phyloP scores from a whole-genome alignment of 371 early-diverging fungal genomes.

The Astathelohania contejeani region DNA sequence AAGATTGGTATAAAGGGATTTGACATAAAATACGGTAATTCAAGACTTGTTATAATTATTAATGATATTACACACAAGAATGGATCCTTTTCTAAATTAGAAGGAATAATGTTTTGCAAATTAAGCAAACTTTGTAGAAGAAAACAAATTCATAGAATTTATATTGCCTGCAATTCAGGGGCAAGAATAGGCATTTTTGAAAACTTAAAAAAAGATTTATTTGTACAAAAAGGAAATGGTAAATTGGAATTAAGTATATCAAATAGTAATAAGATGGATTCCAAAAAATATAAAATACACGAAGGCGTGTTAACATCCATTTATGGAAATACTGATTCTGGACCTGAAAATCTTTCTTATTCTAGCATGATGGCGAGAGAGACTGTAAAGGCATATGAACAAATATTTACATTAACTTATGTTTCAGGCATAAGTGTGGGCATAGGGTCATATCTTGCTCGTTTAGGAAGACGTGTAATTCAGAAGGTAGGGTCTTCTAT shows the following conservation, averaged over 20 bases:
- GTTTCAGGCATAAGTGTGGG: constrained; percentile 89
- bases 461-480: constrained; percentile 82
- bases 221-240: constrained; percentile 61
- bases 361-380: constrained; percentile 93
- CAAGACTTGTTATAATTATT: constrained; percentile 77
- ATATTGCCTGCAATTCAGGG: constrained; percentile 91
- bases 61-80: constrained; percentile 88
- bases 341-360: constrained; percentile 92
- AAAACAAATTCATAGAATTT: constrained; percentile 70
- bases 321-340: constrained; percentile 69
- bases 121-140: constrained; percentile 69
- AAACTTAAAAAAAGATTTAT: constrained; percentile 76
- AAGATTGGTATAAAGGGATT: too few relatives aligned
- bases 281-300: constrained; percentile 13
- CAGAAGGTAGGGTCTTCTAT: constrained; percentile 90
- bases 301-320: constrained; percentile 69
- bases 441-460: constrained; percentile 93
- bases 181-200: constrained; percentile 93
- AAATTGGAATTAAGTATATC: constrained; percentile 43
- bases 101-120: constrained; percentile 73
- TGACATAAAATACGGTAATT: too few relatives aligned
- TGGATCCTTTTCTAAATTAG: constrained; percentile 83
- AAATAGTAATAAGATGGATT: background rate
- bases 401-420: constrained; percentile 81
- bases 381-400: constrained; percentile 77